Evolutionary conservation across 1,284 basidiomycete genomes (phyloP).

Genomic region (Tetrapyrgos nigripes): DNA sequence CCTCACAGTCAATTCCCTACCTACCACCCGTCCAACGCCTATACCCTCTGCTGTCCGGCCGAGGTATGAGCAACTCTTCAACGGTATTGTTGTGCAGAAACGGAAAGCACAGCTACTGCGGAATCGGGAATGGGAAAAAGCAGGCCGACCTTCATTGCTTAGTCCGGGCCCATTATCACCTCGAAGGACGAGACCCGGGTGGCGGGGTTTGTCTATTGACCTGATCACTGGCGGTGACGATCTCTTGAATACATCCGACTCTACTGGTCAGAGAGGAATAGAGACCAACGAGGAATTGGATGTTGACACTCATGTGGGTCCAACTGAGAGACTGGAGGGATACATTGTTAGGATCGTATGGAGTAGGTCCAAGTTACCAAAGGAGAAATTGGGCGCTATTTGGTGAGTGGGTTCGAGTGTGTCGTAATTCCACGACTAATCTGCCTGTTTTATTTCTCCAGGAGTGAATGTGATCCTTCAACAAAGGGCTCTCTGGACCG

Average conservation of each 20-base stretch:
- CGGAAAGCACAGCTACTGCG: constrained; percentile 42
- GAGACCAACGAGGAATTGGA: constrained; percentile 26
- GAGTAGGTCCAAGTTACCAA: constrained; percentile 63
- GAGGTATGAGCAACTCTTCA: constrained; percentile 74
- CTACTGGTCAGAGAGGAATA: constrained; percentile 20
- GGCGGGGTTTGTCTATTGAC: constrained; percentile 80
- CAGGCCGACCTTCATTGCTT: constrained; percentile 32
- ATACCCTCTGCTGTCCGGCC: constrained; percentile 65
- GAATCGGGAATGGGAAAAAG: constrained; percentile 31
- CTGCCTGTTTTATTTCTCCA: constrained; percentile 27
- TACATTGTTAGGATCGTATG: constrained; percentile 65
- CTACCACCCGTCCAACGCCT: constrained; percentile 60
- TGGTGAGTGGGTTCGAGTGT: constrained; percentile 52
- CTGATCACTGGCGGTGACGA: constrained; percentile 56
- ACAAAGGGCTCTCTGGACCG: constrained; percentile 62
- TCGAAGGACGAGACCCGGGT: constrained; percentile 62
- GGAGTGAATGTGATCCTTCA: constrained; percentile 72
- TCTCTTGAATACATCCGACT: background rate
- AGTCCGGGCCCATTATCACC: constrained; percentile 39
- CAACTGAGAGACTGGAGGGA: constrained; percentile 52
- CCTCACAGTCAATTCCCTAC: constrained; percentile 16
- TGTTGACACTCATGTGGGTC: constrained; percentile 39
- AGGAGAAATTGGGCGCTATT: constrained; percentile 60
- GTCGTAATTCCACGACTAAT: constrained; percentile 6
- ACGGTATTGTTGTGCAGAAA: constrained; percentile 58